phyloP scores from a whole-genome alignment of 2,329 filamentous ascomycete genomes.

The Diaporthe destruens region DNA sequence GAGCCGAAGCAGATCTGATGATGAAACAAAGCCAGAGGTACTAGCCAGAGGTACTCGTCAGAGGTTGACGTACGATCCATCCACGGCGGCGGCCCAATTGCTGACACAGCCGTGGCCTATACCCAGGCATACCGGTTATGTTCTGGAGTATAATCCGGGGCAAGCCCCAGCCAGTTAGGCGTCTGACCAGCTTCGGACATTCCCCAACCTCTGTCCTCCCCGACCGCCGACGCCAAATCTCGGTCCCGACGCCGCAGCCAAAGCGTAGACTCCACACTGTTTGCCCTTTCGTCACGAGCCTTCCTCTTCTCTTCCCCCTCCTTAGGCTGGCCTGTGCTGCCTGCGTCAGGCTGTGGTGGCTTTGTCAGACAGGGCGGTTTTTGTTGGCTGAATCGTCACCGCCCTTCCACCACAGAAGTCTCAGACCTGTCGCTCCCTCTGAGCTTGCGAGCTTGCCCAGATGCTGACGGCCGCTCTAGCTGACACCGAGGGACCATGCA shows the following conservation, averaged over 20 bases:
- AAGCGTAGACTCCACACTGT: not conserved
- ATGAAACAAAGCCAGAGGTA: conserved; percentile 17
- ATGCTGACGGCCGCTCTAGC: conserved; percentile 19
- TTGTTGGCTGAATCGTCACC: not conserved
- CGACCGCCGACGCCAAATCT: conserved; percentile 31
- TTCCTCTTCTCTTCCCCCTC: not conserved
- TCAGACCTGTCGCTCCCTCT: not conserved
- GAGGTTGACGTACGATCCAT: conserved; percentile 21
- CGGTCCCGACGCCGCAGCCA: conserved; percentile 35
- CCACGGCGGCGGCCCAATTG: not conserved
- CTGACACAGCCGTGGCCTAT: conserved; percentile 26
- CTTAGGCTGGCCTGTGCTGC: no score
- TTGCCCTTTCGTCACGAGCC: not conserved
- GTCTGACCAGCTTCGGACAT: conserved; percentile 44
- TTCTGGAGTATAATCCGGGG: not conserved
- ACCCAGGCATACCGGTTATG: not conserved
- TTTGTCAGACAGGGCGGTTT: conserved; percentile 1
- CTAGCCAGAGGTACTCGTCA: conserved; percentile 26
- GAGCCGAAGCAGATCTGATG: not conserved
- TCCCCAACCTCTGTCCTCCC: conserved; percentile 45
- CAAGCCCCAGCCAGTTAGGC: not conserved
- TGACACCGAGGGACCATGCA: not conserved
- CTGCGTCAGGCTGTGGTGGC: not conserved
- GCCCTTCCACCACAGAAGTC: no score
- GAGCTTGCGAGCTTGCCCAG: conserved; percentile 8